Conservation (phyloP, 345 rosid genomes). For the Euphorbia tirucalli region DNA sequence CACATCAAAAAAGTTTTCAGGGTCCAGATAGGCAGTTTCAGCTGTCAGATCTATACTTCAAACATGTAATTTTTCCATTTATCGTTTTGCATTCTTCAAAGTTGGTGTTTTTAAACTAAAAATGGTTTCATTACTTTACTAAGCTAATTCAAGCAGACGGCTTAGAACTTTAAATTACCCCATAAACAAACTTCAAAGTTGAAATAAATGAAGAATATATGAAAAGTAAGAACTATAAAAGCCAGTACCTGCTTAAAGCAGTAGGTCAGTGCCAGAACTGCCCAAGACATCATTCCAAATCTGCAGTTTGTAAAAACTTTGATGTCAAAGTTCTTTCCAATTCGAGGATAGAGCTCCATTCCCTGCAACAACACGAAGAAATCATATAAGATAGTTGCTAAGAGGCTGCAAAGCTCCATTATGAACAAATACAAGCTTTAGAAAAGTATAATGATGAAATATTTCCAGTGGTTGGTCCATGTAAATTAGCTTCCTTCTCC, state of each 20-base stretch:
- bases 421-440: neutral
- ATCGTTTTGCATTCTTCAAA: neutral
- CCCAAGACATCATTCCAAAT: constrained; percentile 99
- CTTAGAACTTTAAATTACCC: neutral
- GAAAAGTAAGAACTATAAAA: neutral
- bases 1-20: neutral
- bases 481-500: neutral
- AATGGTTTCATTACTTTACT: neutral
- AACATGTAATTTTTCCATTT: neutral
- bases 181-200: neutral
- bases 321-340: constrained; percentile 93
- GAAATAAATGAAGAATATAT: neutral
- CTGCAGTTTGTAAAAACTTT: constrained; percentile 98
- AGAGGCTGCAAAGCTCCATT: neutral
- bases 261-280: constrained; percentile 97
- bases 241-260: constrained; percentile 89
- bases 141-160: neutral
- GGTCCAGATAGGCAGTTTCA: neutral
- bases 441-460: neutral
- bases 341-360: constrained; percentile 97
- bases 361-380: constrained; percentile 56
- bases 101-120: neutral
- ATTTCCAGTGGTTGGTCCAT: neutral
- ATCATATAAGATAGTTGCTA: constrained; percentile 18
- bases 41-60: neutral